These are phyloP conservation scores for Fonsecaea pedrosoi DNA, from an alignment of 2,329 filamentous ascomycete genomes.

Conservation along the genomic window DNA sequence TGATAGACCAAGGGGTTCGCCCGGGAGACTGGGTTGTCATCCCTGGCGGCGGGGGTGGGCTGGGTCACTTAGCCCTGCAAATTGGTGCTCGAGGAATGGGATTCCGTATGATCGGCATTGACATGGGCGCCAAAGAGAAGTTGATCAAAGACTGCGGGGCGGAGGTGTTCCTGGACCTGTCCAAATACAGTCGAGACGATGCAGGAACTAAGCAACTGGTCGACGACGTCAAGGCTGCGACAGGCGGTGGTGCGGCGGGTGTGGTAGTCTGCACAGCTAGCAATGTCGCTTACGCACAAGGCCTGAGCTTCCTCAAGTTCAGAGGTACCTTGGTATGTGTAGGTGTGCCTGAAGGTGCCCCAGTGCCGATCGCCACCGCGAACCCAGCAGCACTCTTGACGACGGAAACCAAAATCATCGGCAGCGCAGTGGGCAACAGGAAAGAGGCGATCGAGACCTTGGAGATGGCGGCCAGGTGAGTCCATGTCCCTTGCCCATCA, in stretches of 20 bases:
- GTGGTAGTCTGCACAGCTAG: conserved; percentile 64
- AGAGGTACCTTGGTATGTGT: conserved; percentile 61
- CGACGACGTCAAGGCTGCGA: conserved; percentile 63
- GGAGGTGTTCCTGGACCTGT: conserved; percentile 70
- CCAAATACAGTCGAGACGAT: conserved; percentile 55
- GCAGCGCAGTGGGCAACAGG: conserved; percentile 59
- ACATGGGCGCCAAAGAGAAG: conserved; percentile 66
- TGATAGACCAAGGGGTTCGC: conserved; percentile 55
- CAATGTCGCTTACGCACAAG: conserved; percentile 60
- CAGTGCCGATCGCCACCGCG: conserved; percentile 54
- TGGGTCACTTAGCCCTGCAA: conserved; percentile 70
- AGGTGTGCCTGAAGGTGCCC: conserved; percentile 57
- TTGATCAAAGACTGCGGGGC: conserved; percentile 67
- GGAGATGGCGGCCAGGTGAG: conserved; percentile 52
- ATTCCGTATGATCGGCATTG: conserved; percentile 69
- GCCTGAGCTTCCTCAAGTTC: conserved; percentile 56
- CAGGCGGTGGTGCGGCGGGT: conserved; percentile 66
- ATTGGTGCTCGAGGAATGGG: conserved; percentile 67
- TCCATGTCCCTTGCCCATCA: neutral
- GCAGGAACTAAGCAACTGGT: conserved; percentile 56
- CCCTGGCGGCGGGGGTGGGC: conserved; percentile 65
- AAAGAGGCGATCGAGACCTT: conserved; percentile 58
- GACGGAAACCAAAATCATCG: conserved; percentile 56
- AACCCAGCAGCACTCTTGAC: conserved; percentile 52
- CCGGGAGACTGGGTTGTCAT: conserved; percentile 68